phyloP scores from a whole-genome alignment of 768 basidiomycete species.

The Macrolepiota albuminosa region DNA sequence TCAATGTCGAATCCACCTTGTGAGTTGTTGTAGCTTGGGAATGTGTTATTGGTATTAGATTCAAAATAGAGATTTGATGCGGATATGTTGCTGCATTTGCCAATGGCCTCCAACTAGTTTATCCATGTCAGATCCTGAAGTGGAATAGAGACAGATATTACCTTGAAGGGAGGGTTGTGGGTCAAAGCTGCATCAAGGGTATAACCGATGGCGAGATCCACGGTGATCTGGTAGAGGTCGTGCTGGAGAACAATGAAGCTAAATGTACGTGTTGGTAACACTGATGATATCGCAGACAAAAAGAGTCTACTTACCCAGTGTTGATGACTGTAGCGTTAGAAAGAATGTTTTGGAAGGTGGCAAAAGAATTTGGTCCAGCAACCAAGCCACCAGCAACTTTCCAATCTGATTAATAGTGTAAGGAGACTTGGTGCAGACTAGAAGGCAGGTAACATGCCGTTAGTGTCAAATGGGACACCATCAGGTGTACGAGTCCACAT shows the following conservation, averaged over 20 bases:
- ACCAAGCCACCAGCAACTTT: conserved; percentile 74
- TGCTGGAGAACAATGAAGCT: conserved; percentile 90
- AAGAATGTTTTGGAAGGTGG: conserved; percentile 72
- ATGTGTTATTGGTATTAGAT: conserved; percentile 66
- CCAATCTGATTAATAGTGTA: conserved; percentile 58
- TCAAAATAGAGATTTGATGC: conserved; percentile 76
- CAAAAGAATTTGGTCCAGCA: conserved; percentile 57
- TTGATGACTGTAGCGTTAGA: conserved; percentile 54
- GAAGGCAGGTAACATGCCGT: conserved; percentile 38
- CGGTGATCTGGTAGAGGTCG: conserved; percentile 79
- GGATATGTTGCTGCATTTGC: conserved; percentile 65
- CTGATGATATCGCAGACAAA: neutral
- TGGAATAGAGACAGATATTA: conserved; percentile 26
- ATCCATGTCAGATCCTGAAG: neutral
- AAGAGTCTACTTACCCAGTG: conserved; percentile 45
- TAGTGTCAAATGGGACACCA: conserved; percentile 62
- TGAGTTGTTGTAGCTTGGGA: conserved; percentile 47
- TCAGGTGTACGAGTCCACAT: conserved; percentile 76
- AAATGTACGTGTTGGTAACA: conserved; percentile 1
- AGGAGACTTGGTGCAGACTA: neutral
- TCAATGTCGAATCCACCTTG: conserved; percentile 31
- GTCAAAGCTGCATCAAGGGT: conserved; percentile 71
- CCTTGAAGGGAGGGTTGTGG: conserved; percentile 60
- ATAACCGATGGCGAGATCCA: conserved; percentile 88
- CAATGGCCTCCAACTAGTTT: conserved; percentile 65